Evolutionary conservation across 768 basidiomycete genomes (phyloP), one percentile per base, ranked within the genome.

Genomic region (Mrakia gelida): DNA sequence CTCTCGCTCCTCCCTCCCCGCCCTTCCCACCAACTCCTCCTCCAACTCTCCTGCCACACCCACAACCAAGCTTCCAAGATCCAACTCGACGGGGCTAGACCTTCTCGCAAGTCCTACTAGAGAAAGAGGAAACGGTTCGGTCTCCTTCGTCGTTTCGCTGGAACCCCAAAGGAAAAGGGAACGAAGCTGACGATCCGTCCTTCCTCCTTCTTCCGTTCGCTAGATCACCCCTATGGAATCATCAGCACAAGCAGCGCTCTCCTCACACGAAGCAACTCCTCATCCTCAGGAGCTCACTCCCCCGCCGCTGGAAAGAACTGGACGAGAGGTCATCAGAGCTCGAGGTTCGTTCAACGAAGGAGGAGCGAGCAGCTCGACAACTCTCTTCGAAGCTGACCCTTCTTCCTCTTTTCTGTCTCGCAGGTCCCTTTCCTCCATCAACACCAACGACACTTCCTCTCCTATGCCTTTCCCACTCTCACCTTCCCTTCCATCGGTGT

Each of bases 211-310:
- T 70, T 34, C 38, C 32, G 65, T 67, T 41, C 59, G 6, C 16
- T 34, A 70, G 67, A 70, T 26, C 67, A 70, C 38, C 67, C 67
- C 26, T 70, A 70, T n/a, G 67, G 67, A 26, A 70, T 70, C 67
- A 45, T 70, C 41, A 38, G 34, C 26, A 70, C 67, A 6, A 41
- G 34, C 38, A 38, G 34, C 38, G 67, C 67, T 7, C 67, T 70
- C 10, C 67, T 70, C 38, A 45, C 34, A 5, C 2, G 67, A 11
- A 41, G 21, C 18, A 70, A 70, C 67, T 70, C 67, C 8, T 41
- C 59, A n/a, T n/a, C 21, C 23, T 70, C 41, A 10, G 67, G 67
- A 18, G 67, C 26, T 34, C 34, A 70, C 26, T 70, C 67, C 5
- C 67, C 67, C 7, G 26, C 34, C 0, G 38, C 67, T 16, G 32